phyloP scores from a whole-genome alignment of 148 eudicot genomes.

The Spergularia bocconei region DNA sequence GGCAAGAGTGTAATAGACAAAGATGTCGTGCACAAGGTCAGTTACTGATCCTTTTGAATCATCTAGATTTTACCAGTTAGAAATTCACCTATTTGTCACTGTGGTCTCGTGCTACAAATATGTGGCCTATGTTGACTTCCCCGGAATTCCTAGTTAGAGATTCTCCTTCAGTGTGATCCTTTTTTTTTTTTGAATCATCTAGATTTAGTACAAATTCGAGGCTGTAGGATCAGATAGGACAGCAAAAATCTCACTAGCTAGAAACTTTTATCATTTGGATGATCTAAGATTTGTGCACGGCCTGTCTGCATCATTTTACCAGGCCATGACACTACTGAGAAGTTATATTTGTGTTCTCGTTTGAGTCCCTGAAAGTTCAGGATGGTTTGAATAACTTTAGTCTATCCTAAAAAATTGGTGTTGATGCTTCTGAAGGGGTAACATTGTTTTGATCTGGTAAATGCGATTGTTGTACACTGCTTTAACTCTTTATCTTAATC shows the following conservation, averaged over 20 bases:
- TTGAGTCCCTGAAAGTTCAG: neutral
- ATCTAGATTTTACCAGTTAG: too few species aligned
- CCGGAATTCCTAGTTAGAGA: neutral
- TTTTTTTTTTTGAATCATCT: too few species aligned
- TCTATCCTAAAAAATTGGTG: neutral
- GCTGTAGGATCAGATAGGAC: too few species aligned
- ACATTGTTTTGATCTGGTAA: neutral
- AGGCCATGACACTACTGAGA: neutral
- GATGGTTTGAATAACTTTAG: conserved; percentile 2
- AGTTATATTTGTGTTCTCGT: too few species aligned
- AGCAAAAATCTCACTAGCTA: too few species aligned
- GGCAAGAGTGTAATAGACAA: conserved; percentile 59
- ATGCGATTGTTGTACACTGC: neutral
- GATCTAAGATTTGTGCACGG: neutral
- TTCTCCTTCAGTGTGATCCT: neutral
- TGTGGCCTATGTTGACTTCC: neutral
- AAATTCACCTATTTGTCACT: neutral
- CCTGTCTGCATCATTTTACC: neutral
- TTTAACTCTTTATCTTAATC: conserved; percentile 14
- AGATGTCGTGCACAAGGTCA: conserved; percentile 81
- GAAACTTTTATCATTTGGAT: too few species aligned
- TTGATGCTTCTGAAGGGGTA: neutral
- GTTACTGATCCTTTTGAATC: conserved; percentile 30
- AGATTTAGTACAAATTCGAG: too few species aligned
- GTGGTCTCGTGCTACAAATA: neutral